Percentiles rank a stretch among this genome's conserved stretches.
Conservation (phyloP, 2,329 filamentous ascomycete genomes). For the Colletotrichum lindemuthianum region DNA sequence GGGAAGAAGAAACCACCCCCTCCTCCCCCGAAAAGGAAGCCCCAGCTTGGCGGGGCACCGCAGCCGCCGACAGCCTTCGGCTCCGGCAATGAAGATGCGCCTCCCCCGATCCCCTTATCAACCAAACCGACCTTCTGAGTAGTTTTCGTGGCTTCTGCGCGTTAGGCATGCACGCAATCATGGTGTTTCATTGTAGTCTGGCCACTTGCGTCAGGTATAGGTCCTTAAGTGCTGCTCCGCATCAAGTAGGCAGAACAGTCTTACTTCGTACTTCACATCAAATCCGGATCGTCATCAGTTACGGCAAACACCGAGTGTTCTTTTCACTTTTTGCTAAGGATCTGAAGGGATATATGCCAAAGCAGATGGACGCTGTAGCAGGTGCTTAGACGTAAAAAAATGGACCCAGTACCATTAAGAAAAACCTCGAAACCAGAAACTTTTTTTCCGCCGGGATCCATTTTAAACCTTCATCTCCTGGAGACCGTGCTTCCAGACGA, state of each 20-base stretch:
- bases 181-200: constrained; percentile 23
- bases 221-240: background rate
- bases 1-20: constrained; percentile 65
- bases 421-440: constrained; percentile 32
- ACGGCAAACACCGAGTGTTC: constrained; percentile 30
- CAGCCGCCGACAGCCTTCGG: constrained; percentile 16
- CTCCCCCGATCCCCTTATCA: constrained; percentile 63
- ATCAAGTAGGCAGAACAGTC: background rate
- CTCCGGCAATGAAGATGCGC: constrained; percentile 45
- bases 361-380: constrained; percentile 36
- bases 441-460: constrained; percentile 5
- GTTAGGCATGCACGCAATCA: constrained; percentile 23
- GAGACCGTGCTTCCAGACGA: constrained; percentile 95
- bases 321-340: constrained; percentile 35
- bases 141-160: background rate
- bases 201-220: constrained; percentile 5
- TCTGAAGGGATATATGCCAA: constrained; percentile 38
- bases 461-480: constrained; percentile 89
- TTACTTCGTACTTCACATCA: constrained; percentile 1
- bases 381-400: constrained; percentile 18
- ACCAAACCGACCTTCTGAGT: constrained; percentile 59
- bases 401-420: constrained; percentile 17
- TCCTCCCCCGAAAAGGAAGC: constrained; percentile 64
- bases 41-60: constrained; percentile 44
- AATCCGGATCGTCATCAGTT: constrained; percentile 6